Conservation (phyloP, 2,329 filamentous ascomycete genomes). For the Shiraia sp. region DNA sequence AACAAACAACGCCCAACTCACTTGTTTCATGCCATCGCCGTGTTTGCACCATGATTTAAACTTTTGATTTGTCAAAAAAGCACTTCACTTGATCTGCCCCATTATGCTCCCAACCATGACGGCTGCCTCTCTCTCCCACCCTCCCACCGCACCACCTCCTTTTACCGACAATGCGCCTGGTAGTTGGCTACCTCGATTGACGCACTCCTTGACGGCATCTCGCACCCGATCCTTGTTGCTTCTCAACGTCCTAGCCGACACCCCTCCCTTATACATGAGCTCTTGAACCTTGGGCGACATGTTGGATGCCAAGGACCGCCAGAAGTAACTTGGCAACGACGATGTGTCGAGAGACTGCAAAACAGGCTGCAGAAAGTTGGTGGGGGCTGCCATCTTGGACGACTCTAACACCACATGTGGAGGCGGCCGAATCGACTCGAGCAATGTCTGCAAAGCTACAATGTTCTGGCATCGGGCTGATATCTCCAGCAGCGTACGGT, state of each 20-base stretch:
- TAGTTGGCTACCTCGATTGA: constrained; percentile 73
- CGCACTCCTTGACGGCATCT: constrained; percentile 80
- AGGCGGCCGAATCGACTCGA: constrained; percentile 70
- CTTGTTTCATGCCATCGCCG: no score
- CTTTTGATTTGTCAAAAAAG: background rate
- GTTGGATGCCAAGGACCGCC: constrained; percentile 81
- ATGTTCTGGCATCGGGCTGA: constrained; percentile 87
- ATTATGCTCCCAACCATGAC: constrained; percentile 91
- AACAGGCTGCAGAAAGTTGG: constrained; percentile 70
- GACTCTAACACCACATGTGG: constrained; percentile 64
- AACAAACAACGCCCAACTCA: background rate
- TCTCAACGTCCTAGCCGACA: constrained; percentile 77
- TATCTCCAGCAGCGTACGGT: constrained; percentile 80
- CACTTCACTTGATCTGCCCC: constrained; percentile 44
- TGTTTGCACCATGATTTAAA: background rate
- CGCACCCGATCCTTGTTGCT: constrained; percentile 74
- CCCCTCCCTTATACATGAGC: constrained; percentile 79
- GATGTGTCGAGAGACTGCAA: constrained; percentile 82
- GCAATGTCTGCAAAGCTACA: constrained; percentile 79
- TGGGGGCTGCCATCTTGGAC: constrained; percentile 5
- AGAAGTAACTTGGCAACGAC: constrained; percentile 88
- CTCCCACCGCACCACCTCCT: constrained; percentile 53
- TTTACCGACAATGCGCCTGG: constrained; percentile 59
- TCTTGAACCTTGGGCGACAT: constrained; percentile 80
- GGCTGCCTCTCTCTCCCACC: constrained; percentile 88